Evolutionary conservation across 371 early-diverging fungal species (phyloP).

Genomic region (Zopfochytrium polystomum): DNA sequence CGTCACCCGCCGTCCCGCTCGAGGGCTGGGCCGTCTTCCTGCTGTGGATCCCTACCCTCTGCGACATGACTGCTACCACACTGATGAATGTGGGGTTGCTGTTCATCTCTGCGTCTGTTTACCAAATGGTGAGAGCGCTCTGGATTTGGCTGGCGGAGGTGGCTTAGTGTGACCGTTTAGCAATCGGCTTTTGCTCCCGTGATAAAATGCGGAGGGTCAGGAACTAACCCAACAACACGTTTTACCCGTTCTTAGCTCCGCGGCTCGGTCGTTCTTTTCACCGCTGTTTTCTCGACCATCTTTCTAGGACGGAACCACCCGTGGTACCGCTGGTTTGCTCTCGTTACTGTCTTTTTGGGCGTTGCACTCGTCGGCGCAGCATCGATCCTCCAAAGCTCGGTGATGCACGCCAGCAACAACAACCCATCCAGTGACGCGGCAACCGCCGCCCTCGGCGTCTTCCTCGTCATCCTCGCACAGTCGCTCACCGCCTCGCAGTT

Average conservation of each 20-base stretch:
- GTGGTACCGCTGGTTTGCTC: constrained; percentile 75
- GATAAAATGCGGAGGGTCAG: too few relatives aligned
- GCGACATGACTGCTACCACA: constrained; percentile 90
- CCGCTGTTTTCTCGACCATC: constrained; percentile 78
- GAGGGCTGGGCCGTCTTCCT: constrained; percentile 60
- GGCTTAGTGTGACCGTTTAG: not conserved
- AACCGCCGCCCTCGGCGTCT: constrained; percentile 60
- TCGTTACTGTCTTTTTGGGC: constrained; percentile 72
- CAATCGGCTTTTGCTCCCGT: not conserved
- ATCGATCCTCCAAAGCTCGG: constrained; percentile 23
- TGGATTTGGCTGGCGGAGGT: not conserved
- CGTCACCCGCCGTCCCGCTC: constrained; percentile 37
- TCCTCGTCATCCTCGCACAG: constrained; percentile 84
- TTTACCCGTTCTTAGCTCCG: constrained; percentile 53
- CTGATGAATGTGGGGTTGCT: constrained; percentile 94
- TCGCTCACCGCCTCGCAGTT: constrained; percentile 90
- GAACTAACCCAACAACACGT: not conserved
- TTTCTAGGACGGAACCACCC: constrained; percentile 77
- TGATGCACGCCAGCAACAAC: constrained; percentile 3
- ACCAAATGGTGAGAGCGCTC: constrained; percentile 75
- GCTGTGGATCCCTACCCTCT: constrained; percentile 87
- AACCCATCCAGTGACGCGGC: not conserved
- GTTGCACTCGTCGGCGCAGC: constrained; percentile 80
- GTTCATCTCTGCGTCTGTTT: constrained; percentile 82
- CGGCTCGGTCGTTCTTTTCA: constrained; percentile 91